These are phyloP conservation scores for Colletotrichum magnum DNA, from an alignment of 2,329 filamentous ascomycete species.

Conservation along the genomic window DNA sequence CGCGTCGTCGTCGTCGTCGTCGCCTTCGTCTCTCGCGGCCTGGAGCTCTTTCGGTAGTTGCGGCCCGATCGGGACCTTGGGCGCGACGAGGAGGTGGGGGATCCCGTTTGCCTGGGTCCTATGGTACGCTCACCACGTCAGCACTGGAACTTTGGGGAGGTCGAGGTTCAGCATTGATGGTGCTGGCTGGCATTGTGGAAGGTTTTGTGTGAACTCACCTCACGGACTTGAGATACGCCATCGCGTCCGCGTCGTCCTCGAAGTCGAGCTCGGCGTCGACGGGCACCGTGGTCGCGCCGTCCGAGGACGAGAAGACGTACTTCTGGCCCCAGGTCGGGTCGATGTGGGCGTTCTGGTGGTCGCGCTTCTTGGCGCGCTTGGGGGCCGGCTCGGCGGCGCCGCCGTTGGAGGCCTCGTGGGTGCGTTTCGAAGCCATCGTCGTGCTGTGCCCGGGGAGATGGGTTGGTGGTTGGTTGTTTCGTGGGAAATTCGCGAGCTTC, in stretches of 20 bases:
- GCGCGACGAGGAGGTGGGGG: conserved; percentile 78
- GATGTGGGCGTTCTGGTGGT: conserved; percentile 62
- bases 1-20: conserved; percentile 45
- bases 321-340: conserved; percentile 80
- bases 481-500: neutral
- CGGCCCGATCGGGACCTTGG: conserved; percentile 67
- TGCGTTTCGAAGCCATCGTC: conserved; percentile 54
- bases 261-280: conserved; percentile 74
- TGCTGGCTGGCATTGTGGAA: conserved; percentile 21
- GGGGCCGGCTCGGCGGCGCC: conserved; percentile 44
- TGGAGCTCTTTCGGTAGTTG: conserved; percentile 60
- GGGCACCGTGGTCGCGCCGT: conserved; percentile 60
- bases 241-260: conserved; percentile 76
- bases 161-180: conserved; percentile 50
- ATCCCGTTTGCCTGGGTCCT: conserved; percentile 84
- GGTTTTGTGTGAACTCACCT: conserved; percentile 72
- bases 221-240: conserved; percentile 80
- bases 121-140: conserved; percentile 65
- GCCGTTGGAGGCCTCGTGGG: conserved; percentile 47
- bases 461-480: no score
- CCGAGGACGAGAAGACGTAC: conserved; percentile 77
- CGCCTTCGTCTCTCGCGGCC: conserved; percentile 47
- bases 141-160: conserved; percentile 48
- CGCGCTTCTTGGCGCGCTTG: conserved; percentile 48
- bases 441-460: neutral